A percentile compares a stretch with the other conserved stretches of the same genome.
phyloP scores from a whole-genome alignment of 768 basidiomycete genomes.

The Lactifluus echinatus region DNA sequence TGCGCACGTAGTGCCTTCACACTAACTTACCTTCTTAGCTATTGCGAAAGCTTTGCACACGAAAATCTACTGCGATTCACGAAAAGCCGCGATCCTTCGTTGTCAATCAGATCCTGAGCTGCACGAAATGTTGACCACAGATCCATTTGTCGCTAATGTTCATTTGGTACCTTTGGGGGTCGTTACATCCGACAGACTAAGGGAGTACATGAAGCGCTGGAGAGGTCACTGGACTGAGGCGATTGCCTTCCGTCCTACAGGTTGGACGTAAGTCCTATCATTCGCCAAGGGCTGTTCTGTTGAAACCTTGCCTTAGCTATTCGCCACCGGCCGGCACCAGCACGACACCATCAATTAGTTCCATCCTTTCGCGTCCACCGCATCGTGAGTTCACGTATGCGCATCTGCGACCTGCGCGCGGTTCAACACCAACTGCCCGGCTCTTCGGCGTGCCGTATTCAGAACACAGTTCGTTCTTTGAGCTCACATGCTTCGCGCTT shows the following conservation, averaged over 20 bases:
- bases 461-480: constrained; percentile 93
- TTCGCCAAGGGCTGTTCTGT: not conserved
- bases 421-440: constrained; percentile 60
- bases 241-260: constrained; percentile 87
- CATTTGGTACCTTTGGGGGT: constrained; percentile 77
- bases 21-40: constrained; percentile 35
- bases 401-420: constrained; percentile 58
- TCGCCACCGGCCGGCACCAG: constrained; percentile 57
- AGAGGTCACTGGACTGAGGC: constrained; percentile 61
- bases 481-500: constrained; percentile 91
- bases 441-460: constrained; percentile 87
- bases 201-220: constrained; percentile 66
- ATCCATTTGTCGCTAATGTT: constrained; percentile 70
- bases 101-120: constrained; percentile 84
- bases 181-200: constrained; percentile 70
- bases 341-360: constrained; percentile 51
- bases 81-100: constrained; percentile 73
- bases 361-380: constrained; percentile 61
- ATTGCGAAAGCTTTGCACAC: constrained; percentile 74
- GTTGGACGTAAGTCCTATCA: constrained; percentile 75
- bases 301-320: constrained; percentile 36
- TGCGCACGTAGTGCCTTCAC: not conserved
- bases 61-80: constrained; percentile 83
- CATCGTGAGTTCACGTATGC: constrained; percentile 59
- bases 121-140: constrained; percentile 61